Base-by-base conservation (phyloP, 805 yeast genomes). In the Suhomyces vadensis region DNA sequence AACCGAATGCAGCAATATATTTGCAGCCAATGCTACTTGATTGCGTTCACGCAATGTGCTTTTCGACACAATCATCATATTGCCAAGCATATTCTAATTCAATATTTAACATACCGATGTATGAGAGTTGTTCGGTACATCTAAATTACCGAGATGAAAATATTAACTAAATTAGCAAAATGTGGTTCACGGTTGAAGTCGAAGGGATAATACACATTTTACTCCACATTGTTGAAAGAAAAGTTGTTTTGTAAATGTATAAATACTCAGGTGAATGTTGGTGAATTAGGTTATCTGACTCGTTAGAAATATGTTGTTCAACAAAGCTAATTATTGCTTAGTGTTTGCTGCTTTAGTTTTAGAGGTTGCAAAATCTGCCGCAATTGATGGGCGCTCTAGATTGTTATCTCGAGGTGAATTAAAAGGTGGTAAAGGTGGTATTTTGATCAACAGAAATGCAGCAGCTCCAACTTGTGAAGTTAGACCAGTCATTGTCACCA, bases 161-260 rank as follows among this genome's bases (percentile, higher is more conserved):
- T n/a, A n/a, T n/a, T n/a, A n/a, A n/a, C n/a, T n/a, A n/a, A n/a
- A n/a, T n/a, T n/a, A n/a, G n/a, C n/a, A n/a, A n/a, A n/a, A n/a
- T n/a, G n/a, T n/a, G n/a, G n/a, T n/a, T n/a, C n/a, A n/a, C n/a
- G n/a, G n/a, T n/a, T n/a, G n/a, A n/a, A n/a, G n/a, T n/a, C n/a
- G n/a, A n/a, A n/a, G n/a, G n/a, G 33, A 29, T 29, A 20, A 16
- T 29, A 29, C 33, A 29, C 33, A 29, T 29, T 29, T n/a, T n/a
- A n/a, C n/a, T 29, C 33, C 9, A 16, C 20, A 16, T 14, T 3
- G 20, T 6, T 23, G 25, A 9, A n/a, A n/a, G n/a, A n/a, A n/a
- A n/a, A 23, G 25, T 23, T 27, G 31, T 27, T 27, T 14, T 20
- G 16, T 20, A 9, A 10, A 6, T 3, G 33, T 29, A 29, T 29